Percentiles rank a stretch among this genome's conserved stretches.
Evolutionary conservation across 768 basidiomycete genomes (phyloP).

Genomic region (Boletus edulis): DNA sequence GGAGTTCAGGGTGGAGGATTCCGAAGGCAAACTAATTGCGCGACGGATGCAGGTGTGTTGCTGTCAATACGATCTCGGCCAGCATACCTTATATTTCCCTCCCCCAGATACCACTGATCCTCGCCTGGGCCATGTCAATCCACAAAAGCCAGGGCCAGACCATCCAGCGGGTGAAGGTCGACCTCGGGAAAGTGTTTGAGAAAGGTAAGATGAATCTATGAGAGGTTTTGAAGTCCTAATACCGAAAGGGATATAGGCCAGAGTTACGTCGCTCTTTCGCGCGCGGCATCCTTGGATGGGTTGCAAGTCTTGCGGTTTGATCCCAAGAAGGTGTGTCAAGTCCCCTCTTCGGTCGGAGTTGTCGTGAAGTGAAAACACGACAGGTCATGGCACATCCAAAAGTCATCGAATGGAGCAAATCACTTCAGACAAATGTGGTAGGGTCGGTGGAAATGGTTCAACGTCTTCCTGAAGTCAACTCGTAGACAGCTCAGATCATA

Average conservation of each 20-base stretch:
- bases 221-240: too few species aligned
- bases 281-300: conserved; percentile 52
- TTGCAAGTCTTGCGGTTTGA: conserved; percentile 54
- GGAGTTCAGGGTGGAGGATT: conserved; percentile 53
- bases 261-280: conserved; percentile 49
- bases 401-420: conserved; percentile 43
- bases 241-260: conserved; percentile 34
- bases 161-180: conserved; percentile 60
- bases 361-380: background rate
- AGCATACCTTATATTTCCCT: background rate
- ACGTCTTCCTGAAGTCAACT: background rate
- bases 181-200: conserved; percentile 65
- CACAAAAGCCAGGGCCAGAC: conserved; percentile 81
- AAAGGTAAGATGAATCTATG: conserved; percentile 35
- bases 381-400: conserved; percentile 45
- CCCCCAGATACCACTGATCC: conserved; percentile 63
- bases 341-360: background rate
- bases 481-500: background rate
- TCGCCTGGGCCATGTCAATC: conserved; percentile 77
- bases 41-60: conserved; percentile 41
- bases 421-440: conserved; percentile 8
- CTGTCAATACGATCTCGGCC: background rate
- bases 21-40: conserved; percentile 48
- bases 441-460: background rate
- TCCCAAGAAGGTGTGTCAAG: conserved; percentile 42